Conservation (phyloP, 2,329 filamentous ascomycete species). For the Exophiala spinifera region DNA sequence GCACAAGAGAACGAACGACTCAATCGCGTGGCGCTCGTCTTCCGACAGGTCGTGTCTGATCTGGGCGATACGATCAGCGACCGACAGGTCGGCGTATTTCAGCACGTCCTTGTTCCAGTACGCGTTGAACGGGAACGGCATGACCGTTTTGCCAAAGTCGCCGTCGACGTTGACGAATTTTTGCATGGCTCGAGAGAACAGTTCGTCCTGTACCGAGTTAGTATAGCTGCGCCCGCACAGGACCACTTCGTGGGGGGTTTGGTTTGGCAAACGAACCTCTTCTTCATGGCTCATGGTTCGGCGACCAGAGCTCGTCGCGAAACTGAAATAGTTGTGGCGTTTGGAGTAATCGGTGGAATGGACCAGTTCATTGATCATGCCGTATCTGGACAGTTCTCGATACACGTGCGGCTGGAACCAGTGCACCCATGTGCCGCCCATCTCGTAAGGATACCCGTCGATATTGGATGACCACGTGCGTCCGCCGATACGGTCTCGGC, state of each 20-base stretch:
- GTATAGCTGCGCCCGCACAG: neutral
- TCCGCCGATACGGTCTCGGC: conserved; percentile 49
- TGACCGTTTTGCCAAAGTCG: conserved; percentile 35
- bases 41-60: conserved; percentile 41
- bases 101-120: conserved; percentile 35
- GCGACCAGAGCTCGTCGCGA: conserved; percentile 34
- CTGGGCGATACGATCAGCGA: conserved; percentile 43
- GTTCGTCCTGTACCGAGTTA: conserved; percentile 30
- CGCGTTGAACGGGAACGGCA: conserved; percentile 43
- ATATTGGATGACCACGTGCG: conserved; percentile 48
- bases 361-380: conserved; percentile 42
- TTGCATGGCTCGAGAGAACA: conserved; percentile 36
- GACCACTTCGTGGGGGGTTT: too few relatives aligned
- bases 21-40: conserved; percentile 41
- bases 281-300: conserved; percentile 43
- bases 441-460: conserved; percentile 45
- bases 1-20: conserved; percentile 44
- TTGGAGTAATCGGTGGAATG: conserved; percentile 41
- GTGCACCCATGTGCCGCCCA: conserved; percentile 52
- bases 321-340: conserved; percentile 44
- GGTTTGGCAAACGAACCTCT: too few relatives aligned
- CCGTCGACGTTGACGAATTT: conserved; percentile 51
- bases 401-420: conserved; percentile 46
- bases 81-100: conserved; percentile 42
- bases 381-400: conserved; percentile 48